Evolutionary conservation across 164 flowering plant species (phyloP).

Genomic region (Piper betle): DNA sequence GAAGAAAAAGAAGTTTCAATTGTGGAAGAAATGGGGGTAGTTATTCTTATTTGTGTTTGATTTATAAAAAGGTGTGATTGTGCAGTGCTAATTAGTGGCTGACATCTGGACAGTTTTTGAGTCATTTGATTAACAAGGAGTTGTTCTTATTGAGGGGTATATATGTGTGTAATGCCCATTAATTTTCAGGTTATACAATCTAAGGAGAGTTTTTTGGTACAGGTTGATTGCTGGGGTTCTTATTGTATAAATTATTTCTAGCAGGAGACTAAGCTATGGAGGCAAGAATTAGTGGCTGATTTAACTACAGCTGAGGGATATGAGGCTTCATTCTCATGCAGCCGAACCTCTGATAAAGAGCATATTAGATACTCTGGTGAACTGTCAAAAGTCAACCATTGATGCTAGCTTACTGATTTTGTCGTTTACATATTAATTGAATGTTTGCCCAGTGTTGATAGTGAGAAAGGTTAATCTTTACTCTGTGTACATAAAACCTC

Average conservation of each 20-base stretch:
- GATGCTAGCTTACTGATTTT: not conserved
- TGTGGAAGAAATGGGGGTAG: too few relatives aligned
- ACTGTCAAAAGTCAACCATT: not conserved
- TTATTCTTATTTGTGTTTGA: not conserved
- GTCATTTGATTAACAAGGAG: too few relatives aligned
- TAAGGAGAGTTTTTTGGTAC: not conserved
- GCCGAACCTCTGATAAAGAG: conserved; percentile 56
- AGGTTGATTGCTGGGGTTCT: not conserved
- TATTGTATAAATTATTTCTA: not conserved
- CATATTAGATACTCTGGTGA: conserved; percentile 85
- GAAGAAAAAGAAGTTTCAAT: too few relatives aligned
- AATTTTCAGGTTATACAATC: not conserved
- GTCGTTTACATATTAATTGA: not conserved
- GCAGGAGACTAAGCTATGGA: conserved; percentile 75
- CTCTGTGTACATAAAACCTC: too few relatives aligned
- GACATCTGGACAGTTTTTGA: too few relatives aligned
- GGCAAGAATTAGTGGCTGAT: conserved; percentile 82
- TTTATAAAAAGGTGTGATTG: not conserved
- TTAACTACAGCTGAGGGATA: conserved; percentile 80
- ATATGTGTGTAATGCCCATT: too few relatives aligned
- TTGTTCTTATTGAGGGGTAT: too few relatives aligned
- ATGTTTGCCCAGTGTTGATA: not conserved
- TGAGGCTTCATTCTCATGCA: conserved; percentile 91
- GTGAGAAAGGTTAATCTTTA: not conserved
- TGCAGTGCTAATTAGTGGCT: not conserved